Percentiles rank a stretch among this genome's conserved stretches.
Evolutionary conservation across 306 rosid species (phyloP).

Genomic region (Trifolium pratense): DNA sequence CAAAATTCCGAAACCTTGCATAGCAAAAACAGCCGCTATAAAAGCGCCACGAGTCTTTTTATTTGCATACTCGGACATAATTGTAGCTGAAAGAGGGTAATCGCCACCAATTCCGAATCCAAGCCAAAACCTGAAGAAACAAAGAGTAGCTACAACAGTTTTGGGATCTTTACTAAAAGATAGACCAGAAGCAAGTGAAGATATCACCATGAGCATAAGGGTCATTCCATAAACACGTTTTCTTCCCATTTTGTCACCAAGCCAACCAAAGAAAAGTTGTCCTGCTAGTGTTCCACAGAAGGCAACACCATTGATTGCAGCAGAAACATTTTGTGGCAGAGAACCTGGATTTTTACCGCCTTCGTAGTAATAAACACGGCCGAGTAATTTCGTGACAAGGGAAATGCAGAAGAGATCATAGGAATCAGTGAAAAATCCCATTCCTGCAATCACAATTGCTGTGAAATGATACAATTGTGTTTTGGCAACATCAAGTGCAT

Average conservation of each 20-base stretch:
- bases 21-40: constrained; percentile 93
- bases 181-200: constrained; percentile 78
- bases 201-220: constrained; percentile 83
- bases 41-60: constrained; percentile 85
- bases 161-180: constrained; percentile 65
- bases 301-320: constrained; percentile 88
- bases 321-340: constrained; percentile 69
- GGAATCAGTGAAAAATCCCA: constrained; percentile 92
- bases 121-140: constrained; percentile 91
- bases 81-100: constrained; percentile 94
- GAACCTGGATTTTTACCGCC: constrained; percentile 58
- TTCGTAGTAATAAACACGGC: constrained; percentile 69
- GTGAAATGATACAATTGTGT: constrained; percentile 95
- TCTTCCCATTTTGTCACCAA: constrained; percentile 88
- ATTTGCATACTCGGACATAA: constrained; percentile 93
- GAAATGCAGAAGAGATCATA: constrained; percentile 93
- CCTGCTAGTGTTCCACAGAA: constrained; percentile 85
- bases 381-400: constrained; percentile 79
- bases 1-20: constrained; percentile 92
- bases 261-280: constrained; percentile 96
- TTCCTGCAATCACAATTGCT: constrained; percentile 86
- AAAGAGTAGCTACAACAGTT: constrained; percentile 67
- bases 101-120: constrained; percentile 95
- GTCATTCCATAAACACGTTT: constrained; percentile 87
- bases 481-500: constrained; percentile 82